Conservation (phyloP, 2,329 filamentous ascomycete genomes). For the Colletotrichum sp. region DNA sequence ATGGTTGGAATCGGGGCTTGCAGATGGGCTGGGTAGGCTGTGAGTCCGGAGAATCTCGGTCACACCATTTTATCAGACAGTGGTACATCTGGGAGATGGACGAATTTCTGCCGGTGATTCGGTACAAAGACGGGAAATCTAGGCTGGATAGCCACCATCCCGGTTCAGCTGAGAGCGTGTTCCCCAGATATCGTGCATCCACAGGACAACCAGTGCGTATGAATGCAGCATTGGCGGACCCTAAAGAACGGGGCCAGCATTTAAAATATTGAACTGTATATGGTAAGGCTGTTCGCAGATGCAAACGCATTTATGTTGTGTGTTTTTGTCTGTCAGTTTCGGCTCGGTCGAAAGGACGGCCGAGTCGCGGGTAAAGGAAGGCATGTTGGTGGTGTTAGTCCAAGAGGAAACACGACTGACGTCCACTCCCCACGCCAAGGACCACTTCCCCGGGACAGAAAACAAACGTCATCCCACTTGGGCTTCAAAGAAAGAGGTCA, state of each 20-base stretch:
- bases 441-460: not conserved
- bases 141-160: not conserved
- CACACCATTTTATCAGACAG: not conserved
- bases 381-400: not conserved
- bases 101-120: not conserved
- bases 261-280: not conserved
- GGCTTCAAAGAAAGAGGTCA: not conserved
- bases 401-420: not conserved
- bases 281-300: not conserved
- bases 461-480: constrained; percentile 1
- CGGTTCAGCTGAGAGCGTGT: not conserved
- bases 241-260: not conserved
- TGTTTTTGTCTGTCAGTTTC: not conserved
- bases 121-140: not conserved
- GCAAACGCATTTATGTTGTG: not conserved
- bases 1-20: not conserved
- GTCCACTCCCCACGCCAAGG: not conserved
- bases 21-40: not conserved
- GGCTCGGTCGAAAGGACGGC: not conserved
- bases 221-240: not conserved
- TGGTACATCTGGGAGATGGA: not conserved
- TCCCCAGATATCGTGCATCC: not conserved
- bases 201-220: not conserved
- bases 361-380: not conserved
- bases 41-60: not conserved